Base-by-base conservation (phyloP, 805 yeast genomes). In the Monosporozyma aerobia region DNA sequence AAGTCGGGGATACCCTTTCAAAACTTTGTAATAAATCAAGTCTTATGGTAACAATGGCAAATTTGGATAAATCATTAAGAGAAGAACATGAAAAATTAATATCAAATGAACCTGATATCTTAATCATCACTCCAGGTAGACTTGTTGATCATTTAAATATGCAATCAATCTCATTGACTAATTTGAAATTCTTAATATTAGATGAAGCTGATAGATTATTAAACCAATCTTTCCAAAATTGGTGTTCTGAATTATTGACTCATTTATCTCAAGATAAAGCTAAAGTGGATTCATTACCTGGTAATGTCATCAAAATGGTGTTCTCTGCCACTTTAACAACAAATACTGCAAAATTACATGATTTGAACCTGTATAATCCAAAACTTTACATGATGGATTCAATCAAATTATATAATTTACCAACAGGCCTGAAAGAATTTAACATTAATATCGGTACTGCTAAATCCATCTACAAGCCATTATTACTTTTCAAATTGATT, bases 271-370 rank as follows among this genome's bases (percentile, higher is more conserved):
- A 62, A 4, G 73, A 70, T 49, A 69, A 76, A 51, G 7, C 32
- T 3, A 66, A 53, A 23, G 13, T 44, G 6, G 59, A 67, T 55
- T 52, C 57, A 54, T 35, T 57, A 59, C 62, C 69, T 13, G 69
- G 66, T 40, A 63, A 63, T 68, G 82, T 69, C 63, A 84, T 72
- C 71, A 79, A 90, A 59, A 75, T 92, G 66, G 77, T 94, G 3
- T 89, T 94, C 63, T 84, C 95, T 49, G 99, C 99, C 7, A 94
- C 99, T 0, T 76, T 94, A 51, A 89, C 97, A 3, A 84, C 97
- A 2, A 95, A 90, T 65, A 87, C 97, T 0, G 96, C 94, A 30
- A 88, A 87, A 63, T 72, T 94, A 52, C 77, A 92, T 8, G 78
- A 80, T 47, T 74, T 94, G 54, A 80, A 83, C 50, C 78, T 94